phyloP scores from a whole-genome alignment of 2,329 filamentous ascomycete genomes.

The Colletotrichum destructivum region DNA sequence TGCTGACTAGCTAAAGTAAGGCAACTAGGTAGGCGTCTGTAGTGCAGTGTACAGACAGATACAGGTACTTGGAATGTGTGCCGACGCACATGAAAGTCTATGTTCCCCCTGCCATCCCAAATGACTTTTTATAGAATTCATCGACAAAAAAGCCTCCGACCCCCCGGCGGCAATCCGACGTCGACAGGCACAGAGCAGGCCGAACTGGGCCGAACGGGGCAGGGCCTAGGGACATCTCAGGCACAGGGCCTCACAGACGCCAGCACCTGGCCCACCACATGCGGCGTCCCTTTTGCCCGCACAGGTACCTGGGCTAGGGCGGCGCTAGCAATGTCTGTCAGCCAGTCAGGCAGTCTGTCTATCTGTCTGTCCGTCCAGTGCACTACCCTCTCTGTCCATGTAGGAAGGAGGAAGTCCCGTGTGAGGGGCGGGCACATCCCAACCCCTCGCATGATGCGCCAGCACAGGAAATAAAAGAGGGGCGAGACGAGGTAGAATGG shows the following conservation, averaged over 20 bases:
- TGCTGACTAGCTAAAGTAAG: not conserved
- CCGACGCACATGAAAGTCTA: too few relatives aligned
- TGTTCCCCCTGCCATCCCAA: not conserved
- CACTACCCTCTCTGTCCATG: too few relatives aligned
- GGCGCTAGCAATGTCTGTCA: constrained; percentile 13
- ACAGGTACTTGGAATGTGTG: too few relatives aligned
- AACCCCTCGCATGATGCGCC: constrained; percentile 39
- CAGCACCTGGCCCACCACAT: constrained; percentile 26
- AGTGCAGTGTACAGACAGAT: too few relatives aligned
- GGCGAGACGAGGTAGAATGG: constrained; percentile 21
- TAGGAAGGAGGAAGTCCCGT: not conserved
- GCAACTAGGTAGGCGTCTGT: too few relatives aligned
- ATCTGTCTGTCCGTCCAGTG: not conserved
- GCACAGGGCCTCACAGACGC: constrained; percentile 27
- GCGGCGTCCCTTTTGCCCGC: constrained; percentile 2
- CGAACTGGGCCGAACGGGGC: not conserved
- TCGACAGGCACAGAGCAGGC: constrained; percentile 8
- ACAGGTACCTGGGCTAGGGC: constrained; percentile 27
- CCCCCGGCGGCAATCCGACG: constrained; percentile 2
- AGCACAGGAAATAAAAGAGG: constrained; percentile 22
- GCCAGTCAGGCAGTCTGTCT: not conserved
- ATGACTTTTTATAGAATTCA: constrained; percentile 35
- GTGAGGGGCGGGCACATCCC: constrained; percentile 25
- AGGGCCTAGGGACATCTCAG: constrained; percentile 12
- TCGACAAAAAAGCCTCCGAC: constrained; percentile 11